phyloP scores from a whole-genome alignment of 2,329 filamentous ascomycete species.

The Sarocladium strictum region DNA sequence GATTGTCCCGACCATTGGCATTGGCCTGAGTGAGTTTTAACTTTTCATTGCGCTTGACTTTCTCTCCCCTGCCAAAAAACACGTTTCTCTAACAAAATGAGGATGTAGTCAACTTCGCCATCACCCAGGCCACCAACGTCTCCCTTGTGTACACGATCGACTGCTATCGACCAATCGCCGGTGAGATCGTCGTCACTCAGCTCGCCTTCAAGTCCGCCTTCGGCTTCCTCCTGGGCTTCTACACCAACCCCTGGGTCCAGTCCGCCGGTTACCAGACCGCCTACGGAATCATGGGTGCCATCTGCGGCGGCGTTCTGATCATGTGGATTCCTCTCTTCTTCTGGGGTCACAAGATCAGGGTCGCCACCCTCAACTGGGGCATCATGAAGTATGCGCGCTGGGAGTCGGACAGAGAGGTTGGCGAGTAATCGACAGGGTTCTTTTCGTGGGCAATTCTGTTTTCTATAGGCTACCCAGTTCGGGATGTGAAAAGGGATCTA shows the following conservation, averaged over 20 bases:
- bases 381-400: constrained; percentile 2
- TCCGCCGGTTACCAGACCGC: constrained; percentile 40
- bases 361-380: background rate
- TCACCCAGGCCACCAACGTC: constrained; percentile 15
- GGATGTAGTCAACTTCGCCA: constrained; percentile 14
- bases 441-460: no score
- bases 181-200: constrained; percentile 16
- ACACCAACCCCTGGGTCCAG: constrained; percentile 49
- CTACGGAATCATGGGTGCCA: constrained; percentile 48
- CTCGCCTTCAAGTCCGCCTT: constrained; percentile 48
- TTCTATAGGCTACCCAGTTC: no score
- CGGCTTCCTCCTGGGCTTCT: constrained; percentile 52
- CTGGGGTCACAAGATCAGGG: constrained; percentile 34
- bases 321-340: constrained; percentile 42
- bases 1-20: constrained; percentile 16
- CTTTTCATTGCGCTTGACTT: no score
- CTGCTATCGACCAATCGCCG: constrained; percentile 15
- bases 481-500: no score
- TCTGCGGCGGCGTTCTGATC: constrained; percentile 38
- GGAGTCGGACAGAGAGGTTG: background rate
- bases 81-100: constrained; percentile 21
- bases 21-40: constrained; percentile 31
- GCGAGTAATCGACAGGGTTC: no score
- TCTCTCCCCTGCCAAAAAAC: no score
- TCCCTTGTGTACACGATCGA: constrained; percentile 17